Conservation (phyloP, 768 basidiomycete species). For the Psilocybe tampanensis region DNA sequence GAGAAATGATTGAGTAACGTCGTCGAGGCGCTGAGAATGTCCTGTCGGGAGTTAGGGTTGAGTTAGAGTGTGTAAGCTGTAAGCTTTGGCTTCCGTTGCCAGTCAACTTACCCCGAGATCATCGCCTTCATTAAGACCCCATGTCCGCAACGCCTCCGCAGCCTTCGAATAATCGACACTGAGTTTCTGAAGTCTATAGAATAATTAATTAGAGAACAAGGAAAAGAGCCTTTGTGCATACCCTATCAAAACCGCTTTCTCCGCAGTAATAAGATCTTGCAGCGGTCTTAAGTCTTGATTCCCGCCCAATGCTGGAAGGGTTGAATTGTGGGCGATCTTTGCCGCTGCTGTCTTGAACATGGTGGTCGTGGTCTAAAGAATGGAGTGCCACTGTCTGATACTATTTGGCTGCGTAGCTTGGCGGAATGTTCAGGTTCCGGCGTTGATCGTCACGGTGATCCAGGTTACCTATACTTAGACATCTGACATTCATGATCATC, state of each 20-base stretch:
- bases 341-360: conserved; percentile 84
- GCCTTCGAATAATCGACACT: conserved; percentile 68
- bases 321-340: conserved; percentile 88
- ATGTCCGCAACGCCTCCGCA: conserved; percentile 68
- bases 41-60: conserved; percentile 43
- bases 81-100: not conserved
- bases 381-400: conserved; percentile 8
- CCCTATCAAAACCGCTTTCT: conserved; percentile 82
- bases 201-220: not conserved
- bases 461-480: not conserved
- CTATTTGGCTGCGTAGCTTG: conserved; percentile 2
- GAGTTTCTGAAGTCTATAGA: conserved; percentile 52
- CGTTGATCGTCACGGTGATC: not conserved
- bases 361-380: conserved; percentile 15
- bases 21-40: conserved; percentile 72
- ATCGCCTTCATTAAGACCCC: conserved; percentile 83
- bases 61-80: conserved; percentile 1
- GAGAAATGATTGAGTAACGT: conserved; percentile 70
- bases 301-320: conserved; percentile 65
- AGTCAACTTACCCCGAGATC: conserved; percentile 67
- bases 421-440: too few species aligned
- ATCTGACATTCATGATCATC: not conserved
- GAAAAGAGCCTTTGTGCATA: conserved; percentile 28
- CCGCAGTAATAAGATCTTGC: conserved; percentile 88
- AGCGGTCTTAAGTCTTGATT: conserved; percentile 81